Base-by-base conservation (phyloP, 2,329 filamentous ascomycete species). In the Arthrobotrys megalospora region DNA sequence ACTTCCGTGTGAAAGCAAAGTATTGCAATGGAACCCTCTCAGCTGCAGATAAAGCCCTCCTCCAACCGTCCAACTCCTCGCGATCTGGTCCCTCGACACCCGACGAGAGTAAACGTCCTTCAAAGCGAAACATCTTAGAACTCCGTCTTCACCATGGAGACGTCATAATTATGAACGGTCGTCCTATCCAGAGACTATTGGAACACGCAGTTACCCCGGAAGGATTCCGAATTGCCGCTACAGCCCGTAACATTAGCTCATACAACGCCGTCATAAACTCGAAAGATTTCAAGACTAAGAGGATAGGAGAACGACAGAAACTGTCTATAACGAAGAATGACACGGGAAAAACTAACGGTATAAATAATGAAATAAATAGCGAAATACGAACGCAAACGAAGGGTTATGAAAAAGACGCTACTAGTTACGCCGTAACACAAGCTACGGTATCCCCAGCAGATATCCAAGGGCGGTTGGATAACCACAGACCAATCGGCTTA, bases 61-160 rank as follows among this genome's bases (percentile, higher is more conserved):
- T 79, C 16, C 16, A 55, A 81, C 84, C 60, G 81, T 82, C 10
- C 83, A 83, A 41, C 19, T 82, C 55, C 81, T 83, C 2, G 16
- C 83, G 34, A 16, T 60, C 83, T 0, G 70, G 86, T 1, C 82
- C 81, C 55, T 77, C 81, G 7, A 83, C 82, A 14, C 14, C 52
- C 0, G 81, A 82, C 1, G 81, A 83, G 38, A 80, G 81, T 3
- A 84, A 82, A n/a, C 82, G 83, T 2, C 82, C 24, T 0, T 65
- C 81, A 0, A 82, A 83, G 62, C 38, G 79, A 0, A 77, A 73
- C 5, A 79, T 86, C 4, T 80, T 88, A 0, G 82, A 84, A 4
- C 81, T 88, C 0, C 80, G 82, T 0, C 83, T 92, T 2, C 85
- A 86, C 6, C 90, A 92, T 81, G 90, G 90, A 0, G 90, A 92